A percentile compares a stretch with the other conserved stretches of the same genome.
phyloP scores from a whole-genome alignment of 768 basidiomycete genomes.

The Zangia roseola region DNA sequence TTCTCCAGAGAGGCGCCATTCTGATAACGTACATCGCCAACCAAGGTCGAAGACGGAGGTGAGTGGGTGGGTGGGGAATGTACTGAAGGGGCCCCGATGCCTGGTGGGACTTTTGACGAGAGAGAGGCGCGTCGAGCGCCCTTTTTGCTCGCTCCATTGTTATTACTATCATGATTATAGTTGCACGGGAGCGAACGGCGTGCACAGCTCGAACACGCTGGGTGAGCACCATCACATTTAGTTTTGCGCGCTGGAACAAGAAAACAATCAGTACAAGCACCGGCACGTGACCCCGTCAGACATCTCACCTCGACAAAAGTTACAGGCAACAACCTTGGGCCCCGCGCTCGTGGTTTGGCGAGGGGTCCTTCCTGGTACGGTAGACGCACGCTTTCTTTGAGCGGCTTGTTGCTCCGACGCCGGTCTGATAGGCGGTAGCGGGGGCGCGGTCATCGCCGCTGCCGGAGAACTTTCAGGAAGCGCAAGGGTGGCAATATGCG shows the following conservation, averaged over 20 bases:
- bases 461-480: conserved; percentile 56
- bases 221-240: conserved; percentile 85
- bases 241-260: conserved; percentile 71
- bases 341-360: conserved; percentile 66
- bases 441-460: conserved; percentile 58
- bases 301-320: conserved; percentile 79
- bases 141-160: conserved; percentile 35
- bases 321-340: conserved; percentile 85
- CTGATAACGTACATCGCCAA: conserved; percentile 33
- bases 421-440: conserved; percentile 62
- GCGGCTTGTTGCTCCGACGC: conserved; percentile 67
- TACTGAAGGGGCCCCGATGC: conserved; percentile 32
- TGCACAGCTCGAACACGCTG: conserved; percentile 79
- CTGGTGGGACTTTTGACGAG: conserved; percentile 39
- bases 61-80: conserved; percentile 57
- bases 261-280: conserved; percentile 5
- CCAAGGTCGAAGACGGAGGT: conserved; percentile 41
- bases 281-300: neutral
- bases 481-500: conserved; percentile 70
- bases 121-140: conserved; percentile 51
- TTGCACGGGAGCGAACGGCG: conserved; percentile 74
- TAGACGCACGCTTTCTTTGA: conserved; percentile 67
- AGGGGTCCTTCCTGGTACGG: conserved; percentile 60
- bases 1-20: conserved; percentile 39
- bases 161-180: conserved; percentile 66